These are phyloP conservation scores for Fusarium pseudocircinatum DNA, from an alignment of 2,329 filamentous ascomycete genomes.

Conservation along the genomic window DNA sequence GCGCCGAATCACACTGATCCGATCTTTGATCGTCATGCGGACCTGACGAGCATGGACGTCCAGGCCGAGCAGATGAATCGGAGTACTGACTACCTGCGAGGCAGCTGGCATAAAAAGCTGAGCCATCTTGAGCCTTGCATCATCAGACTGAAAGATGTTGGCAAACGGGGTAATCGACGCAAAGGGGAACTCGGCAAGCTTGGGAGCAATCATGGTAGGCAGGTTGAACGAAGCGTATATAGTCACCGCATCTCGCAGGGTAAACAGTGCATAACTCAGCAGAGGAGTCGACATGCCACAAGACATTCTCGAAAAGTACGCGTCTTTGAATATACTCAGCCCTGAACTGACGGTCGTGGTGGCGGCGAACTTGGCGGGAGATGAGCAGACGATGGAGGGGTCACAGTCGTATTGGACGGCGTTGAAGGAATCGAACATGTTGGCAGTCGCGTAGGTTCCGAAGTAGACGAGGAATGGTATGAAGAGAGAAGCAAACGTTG, in stretches of 20 bases:
- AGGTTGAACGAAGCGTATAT: constrained; percentile 42
- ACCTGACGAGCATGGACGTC: constrained; percentile 32
- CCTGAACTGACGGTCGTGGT: constrained; percentile 37
- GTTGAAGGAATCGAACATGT: constrained; percentile 40
- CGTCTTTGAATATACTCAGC: constrained; percentile 39
- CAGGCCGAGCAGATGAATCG: constrained; percentile 39
- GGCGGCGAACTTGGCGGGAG: constrained; percentile 37
- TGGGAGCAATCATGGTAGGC: constrained; percentile 37
- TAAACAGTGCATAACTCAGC: constrained; percentile 36
- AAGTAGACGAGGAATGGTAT: constrained; percentile 42
- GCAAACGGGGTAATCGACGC: constrained; percentile 26
- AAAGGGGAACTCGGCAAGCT: constrained; percentile 35
- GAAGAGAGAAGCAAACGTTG: constrained; percentile 33
- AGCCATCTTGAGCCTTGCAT: constrained; percentile 37
- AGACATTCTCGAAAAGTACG: constrained; percentile 33
- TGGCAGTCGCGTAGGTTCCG: constrained; percentile 41
- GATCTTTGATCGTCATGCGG: constrained; percentile 28
- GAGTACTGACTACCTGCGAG: constrained; percentile 38
- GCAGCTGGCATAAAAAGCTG: constrained; percentile 38
- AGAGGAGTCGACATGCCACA: constrained; percentile 32
- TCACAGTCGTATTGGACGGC: constrained; percentile 29
- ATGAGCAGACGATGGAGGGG: constrained; percentile 31
- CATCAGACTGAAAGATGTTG: constrained; percentile 33
- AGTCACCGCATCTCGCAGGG: constrained; percentile 37
- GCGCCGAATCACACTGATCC: constrained; percentile 20